A percentile compares a stretch with the other conserved stretches of the same genome.
These are phyloP conservation scores for Cyberlindnera lachancei DNA, from an alignment of 805 yeast species.

Conservation along the genomic window DNA sequence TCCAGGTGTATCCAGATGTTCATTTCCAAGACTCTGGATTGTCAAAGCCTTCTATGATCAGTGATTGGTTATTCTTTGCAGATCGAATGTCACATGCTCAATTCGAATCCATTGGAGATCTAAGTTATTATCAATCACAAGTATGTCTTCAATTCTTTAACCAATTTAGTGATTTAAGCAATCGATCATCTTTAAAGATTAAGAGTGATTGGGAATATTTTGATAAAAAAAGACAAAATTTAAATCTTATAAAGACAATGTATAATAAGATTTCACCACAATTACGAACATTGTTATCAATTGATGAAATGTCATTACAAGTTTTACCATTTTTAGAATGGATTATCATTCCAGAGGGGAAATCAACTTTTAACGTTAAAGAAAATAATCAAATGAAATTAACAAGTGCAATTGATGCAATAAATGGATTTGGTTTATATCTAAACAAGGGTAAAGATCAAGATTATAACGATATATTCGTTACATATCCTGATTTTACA, in stretches of 20 bases:
- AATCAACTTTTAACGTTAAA: slow-evolving; percentile 15
- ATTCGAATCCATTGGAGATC: slow-evolving; percentile 36
- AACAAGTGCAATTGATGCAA: slow-evolving; percentile 30
- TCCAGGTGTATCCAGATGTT: slow-evolving; percentile 52
- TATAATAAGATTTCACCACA: slow-evolving; percentile 8
- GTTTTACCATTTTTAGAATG: slow-evolving; percentile 29
- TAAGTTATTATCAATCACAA: slow-evolving; percentile 46
- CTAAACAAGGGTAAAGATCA: slow-evolving; percentile 30
- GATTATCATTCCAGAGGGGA: slow-evolving; percentile 24
- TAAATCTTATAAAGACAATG: slow-evolving; percentile 7
- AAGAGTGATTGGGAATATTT: slow-evolving; percentile 24
- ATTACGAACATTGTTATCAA: slow-evolving; percentile 9
- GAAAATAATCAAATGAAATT: slow-evolving; percentile 19
- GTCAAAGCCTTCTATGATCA: slow-evolving; percentile 47
- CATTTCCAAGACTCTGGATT: slow-evolving; percentile 61
- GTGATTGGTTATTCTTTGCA: slow-evolving; percentile 73
- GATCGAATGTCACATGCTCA: slow-evolving; percentile 45
- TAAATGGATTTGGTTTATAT: slow-evolving; percentile 32
- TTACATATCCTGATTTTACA: slow-evolving; percentile 19
- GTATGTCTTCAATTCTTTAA: slow-evolving; percentile 57
- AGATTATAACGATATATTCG: slow-evolving; percentile 20
- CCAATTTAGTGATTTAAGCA: slow-evolving; percentile 54
- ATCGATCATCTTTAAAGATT: slow-evolving; percentile 23
- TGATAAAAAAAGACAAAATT: slow-evolving; percentile 14
- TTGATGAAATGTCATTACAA: slow-evolving; percentile 19